Evolutionary conservation across 441 rosid species (phyloP), one percentile per base, ranked within the genome.

Genomic region (Erysimum pusillum): DNA sequence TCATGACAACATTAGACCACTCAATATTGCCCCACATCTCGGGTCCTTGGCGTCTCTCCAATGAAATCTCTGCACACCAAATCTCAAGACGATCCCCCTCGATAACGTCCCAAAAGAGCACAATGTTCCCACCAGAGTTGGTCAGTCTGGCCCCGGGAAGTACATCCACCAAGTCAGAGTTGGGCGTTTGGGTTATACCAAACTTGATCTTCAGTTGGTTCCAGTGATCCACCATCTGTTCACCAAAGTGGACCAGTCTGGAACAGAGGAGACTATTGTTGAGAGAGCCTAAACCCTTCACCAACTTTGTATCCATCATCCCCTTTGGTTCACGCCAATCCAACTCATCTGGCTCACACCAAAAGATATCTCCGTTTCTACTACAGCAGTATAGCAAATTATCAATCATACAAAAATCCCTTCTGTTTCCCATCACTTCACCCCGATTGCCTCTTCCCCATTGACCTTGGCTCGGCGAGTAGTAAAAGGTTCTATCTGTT

Each of bases 91-190:
- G 34, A 57, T 13, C 34, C 4, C 32, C 12, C 0, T 44, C 9
- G 1, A 44, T n/a, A 9, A 69, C 20, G 25, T 46, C 75, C 67
- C 75, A 71, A 5, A 59, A 34, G 36, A 71, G 48, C 14, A 59
- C n/a, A 18, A 71, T 46, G 67, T 71, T 71, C 10, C 67, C 12
- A 59, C 58, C 75, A 70, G n/a, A 46, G 64, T 20, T 70, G 67
- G 9, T 14, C 35, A 71, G 35, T 35, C 46, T 35, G 22, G 56
- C 65, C 32, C 66, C 45, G 8, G 65, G 65, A 44, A 17, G 2
- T 17, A 17, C 6, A 13, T 4, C 20, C 54, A 3, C 42, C 25
- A 34, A 25, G 28, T 25, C 28, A 25, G 28, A 25, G 2, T 25
- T 2, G 28, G 28, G 10, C 36, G 4, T 20, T 12, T 10, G 15